Evolutionary conservation across 352 stramenopile species (phyloP).

Genomic region (Phytophthora sp.): DNA sequence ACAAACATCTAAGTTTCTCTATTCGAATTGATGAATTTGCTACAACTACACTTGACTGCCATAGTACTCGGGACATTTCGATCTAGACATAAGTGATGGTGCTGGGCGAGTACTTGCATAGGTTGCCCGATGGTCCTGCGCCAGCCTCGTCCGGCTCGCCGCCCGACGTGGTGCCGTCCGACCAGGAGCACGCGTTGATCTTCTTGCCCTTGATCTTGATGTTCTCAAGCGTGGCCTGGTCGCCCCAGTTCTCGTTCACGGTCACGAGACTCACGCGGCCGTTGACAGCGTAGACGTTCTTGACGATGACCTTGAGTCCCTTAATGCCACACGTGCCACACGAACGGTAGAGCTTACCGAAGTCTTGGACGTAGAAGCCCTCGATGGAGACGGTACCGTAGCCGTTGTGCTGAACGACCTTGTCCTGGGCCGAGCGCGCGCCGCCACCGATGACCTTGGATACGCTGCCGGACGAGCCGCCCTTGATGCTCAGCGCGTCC

Average conservation of each 20-base stretch:
- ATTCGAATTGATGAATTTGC: too few species aligned
- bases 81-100: slow-evolving; percentile 29
- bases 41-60: too few species aligned
- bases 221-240: slow-evolving; percentile 48
- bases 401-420: slow-evolving; percentile 32
- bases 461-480: slow-evolving; percentile 37
- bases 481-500: slow-evolving; percentile 49
- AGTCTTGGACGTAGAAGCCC: slow-evolving; percentile 31
- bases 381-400: slow-evolving; percentile 31
- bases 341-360: slow-evolving; percentile 31
- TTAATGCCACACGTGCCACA: slow-evolving; percentile 26
- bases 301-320: slow-evolving; percentile 29
- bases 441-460: slow-evolving; percentile 41
- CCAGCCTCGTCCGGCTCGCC: slow-evolving; percentile 26
- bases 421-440: slow-evolving; percentile 23
- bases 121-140: slow-evolving; percentile 19
- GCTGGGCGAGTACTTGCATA: slow-evolving; percentile 37
- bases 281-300: slow-evolving; percentile 31
- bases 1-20: too few species aligned
- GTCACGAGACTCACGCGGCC: slow-evolving; percentile 42
- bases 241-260: slow-evolving; percentile 50
- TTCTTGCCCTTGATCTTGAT: slow-evolving; percentile 48
- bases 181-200: slow-evolving; percentile 32
- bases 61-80: too few species aligned
- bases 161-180: slow-evolving; percentile 25